Evolutionary conservation across 192 early-diverging fungal genomes (phyloP).

Genomic region (Entomortierella beljakovae): DNA sequence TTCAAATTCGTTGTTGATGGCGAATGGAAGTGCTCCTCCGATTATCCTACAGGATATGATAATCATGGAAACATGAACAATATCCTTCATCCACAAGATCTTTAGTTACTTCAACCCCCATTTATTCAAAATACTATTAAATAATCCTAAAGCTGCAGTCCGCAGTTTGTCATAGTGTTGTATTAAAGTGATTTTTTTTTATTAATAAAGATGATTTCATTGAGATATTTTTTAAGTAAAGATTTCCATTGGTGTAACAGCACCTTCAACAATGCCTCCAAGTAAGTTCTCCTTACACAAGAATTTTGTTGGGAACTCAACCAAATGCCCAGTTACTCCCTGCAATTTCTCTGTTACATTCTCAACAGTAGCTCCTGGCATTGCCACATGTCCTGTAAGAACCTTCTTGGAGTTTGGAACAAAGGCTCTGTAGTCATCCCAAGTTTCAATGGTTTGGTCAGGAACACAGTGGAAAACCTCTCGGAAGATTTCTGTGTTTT

Average conservation of each 20-base stretch:
- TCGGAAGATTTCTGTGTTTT: constrained; percentile 78
- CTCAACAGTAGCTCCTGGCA: constrained; percentile 58
- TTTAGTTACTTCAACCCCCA: too few species aligned
- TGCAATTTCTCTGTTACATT: constrained; percentile 49
- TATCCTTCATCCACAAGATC: constrained; percentile 5
- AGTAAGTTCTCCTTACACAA: constrained; percentile 66
- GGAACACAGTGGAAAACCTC: constrained; percentile 89
- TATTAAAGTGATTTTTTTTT: too few species aligned
- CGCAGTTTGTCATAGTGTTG: too few species aligned
- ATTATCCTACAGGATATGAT: constrained; percentile 46
- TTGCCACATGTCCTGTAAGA: constrained; percentile 59
- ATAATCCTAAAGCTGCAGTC: too few species aligned
- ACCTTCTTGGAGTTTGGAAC: constrained; percentile 59
- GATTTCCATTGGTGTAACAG: constrained; percentile 65
- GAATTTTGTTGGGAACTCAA: constrained; percentile 64
- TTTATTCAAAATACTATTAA: too few species aligned
- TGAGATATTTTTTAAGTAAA: constrained; percentile 65
- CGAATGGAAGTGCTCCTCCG: constrained; percentile 52
- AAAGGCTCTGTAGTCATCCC: constrained; percentile 65
- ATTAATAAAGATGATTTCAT: too few species aligned
- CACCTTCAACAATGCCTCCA: constrained; percentile 54
- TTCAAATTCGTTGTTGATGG: constrained; percentile 60
- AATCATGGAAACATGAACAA: constrained; percentile 37
- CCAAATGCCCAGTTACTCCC: constrained; percentile 63
- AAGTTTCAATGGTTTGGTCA: constrained; percentile 72